Evolutionary conservation across 441 rosid genomes (phyloP).

Genomic region (Biscutella laevigata): DNA sequence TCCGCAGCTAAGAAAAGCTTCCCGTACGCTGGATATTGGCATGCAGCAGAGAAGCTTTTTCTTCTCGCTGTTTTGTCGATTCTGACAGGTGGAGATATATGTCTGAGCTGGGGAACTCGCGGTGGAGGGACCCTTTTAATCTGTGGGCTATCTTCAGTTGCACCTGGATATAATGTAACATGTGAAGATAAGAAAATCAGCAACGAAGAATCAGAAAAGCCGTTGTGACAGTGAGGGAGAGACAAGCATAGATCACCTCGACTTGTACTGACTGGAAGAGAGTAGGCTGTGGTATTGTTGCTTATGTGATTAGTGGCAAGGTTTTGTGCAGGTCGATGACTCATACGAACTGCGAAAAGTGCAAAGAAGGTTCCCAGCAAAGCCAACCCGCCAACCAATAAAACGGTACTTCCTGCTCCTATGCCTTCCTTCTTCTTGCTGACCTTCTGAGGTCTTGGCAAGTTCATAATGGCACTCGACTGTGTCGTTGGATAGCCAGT

Average conservation of each 20-base stretch:
- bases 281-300: conserved; percentile 33
- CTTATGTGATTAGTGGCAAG: conserved; percentile 29
- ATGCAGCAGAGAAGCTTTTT: conserved; percentile 44
- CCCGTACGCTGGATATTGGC: conserved; percentile 41
- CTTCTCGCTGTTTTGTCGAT: conserved; percentile 36
- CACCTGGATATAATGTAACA: conserved; percentile 31
- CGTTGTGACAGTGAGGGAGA: conserved; percentile 6
- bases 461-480: conserved; percentile 69
- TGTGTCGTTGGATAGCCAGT: conserved; percentile 54
- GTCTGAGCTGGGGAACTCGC: conserved; percentile 26
- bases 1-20: conserved; percentile 59
- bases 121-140: conserved; percentile 38
- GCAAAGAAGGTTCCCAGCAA: conserved; percentile 52
- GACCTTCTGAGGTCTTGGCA: conserved; percentile 32
- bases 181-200: conserved; percentile 12
- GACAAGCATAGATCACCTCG: conserved; percentile 38
- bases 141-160: conserved; percentile 46
- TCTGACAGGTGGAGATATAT: conserved; percentile 32
- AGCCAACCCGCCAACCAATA: conserved; percentile 52
- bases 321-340: conserved; percentile 31
- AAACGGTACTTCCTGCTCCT: conserved; percentile 54
- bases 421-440: conserved; percentile 38
- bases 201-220: conserved; percentile 13
- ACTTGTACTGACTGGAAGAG: conserved; percentile 37
- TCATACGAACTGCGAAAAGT: conserved; percentile 37